Conservation (phyloP, 257 asterid species). For the Echites panduratus region DNA sequence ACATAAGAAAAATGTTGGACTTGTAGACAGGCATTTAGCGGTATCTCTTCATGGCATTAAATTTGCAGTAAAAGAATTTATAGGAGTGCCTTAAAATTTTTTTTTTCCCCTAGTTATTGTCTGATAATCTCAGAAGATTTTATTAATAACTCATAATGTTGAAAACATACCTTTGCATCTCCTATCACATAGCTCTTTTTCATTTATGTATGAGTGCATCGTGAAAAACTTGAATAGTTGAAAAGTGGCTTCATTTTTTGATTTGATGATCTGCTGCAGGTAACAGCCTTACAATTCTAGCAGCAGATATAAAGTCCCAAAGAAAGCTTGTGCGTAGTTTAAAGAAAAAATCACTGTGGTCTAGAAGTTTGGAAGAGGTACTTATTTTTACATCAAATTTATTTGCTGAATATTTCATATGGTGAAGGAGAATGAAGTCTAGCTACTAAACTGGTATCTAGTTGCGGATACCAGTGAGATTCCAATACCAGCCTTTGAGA, state of each 20-base stretch:
- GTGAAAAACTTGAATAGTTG: background rate
- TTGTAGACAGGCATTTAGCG: background rate
- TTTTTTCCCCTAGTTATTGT: background rate
- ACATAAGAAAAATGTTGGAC: background rate
- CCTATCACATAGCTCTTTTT: background rate
- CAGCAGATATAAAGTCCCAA: constrained; percentile 51
- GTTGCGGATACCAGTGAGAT: background rate
- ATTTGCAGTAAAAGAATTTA: background rate
- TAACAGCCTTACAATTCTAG: constrained; percentile 37
- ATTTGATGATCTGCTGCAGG: constrained; percentile 27
- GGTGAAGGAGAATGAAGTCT: background rate
- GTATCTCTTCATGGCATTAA: background rate
- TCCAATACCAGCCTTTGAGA: background rate
- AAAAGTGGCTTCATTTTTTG: constrained; percentile 9
- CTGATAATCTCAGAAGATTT: background rate
- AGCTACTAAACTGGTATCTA: background rate
- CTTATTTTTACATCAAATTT: background rate
- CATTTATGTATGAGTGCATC: background rate
- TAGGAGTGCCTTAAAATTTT: background rate
- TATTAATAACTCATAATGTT: background rate
- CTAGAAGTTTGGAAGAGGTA: constrained; percentile 80
- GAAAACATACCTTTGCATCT: background rate
- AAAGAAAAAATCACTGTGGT: constrained; percentile 75
- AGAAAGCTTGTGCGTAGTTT: constrained; percentile 51
- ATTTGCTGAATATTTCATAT: background rate